Evolutionary conservation across 805 yeast genomes (phyloP).

Genomic region (Metschnikowia colocasiae): DNA sequence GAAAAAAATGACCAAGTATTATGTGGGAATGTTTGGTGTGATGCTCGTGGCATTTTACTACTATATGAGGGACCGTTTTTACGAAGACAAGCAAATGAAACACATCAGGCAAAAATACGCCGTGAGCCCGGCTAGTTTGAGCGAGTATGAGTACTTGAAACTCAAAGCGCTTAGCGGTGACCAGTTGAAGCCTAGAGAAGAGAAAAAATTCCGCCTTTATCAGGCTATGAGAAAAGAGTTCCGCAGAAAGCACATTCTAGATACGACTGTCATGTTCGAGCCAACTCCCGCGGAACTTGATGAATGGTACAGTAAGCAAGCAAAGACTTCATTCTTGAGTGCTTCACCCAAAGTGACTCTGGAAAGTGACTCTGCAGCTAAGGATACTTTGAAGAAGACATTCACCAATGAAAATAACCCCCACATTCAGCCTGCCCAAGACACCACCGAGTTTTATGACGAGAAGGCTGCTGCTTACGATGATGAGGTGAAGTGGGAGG

Average conservation of each 20-base stretch:
- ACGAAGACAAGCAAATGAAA: constrained; percentile 59
- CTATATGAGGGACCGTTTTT: constrained; percentile 63
- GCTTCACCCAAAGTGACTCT: constrained; percentile 24
- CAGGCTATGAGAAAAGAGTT: constrained; percentile 49
- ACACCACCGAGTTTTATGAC: constrained; percentile 79
- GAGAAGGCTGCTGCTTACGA: constrained; percentile 78
- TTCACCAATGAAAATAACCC: constrained; percentile 39
- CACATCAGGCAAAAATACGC: constrained; percentile 36
- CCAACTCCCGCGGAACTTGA: constrained; percentile 42
- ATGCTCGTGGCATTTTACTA: constrained; percentile 57
- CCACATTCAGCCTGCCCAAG: constrained; percentile 62
- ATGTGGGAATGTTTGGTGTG: constrained; percentile 55
- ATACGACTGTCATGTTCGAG: constrained; percentile 32
- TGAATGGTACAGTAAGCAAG: constrained; percentile 38
- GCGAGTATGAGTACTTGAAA: constrained; percentile 63
- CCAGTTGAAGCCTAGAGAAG: constrained; percentile 60
- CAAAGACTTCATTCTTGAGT: constrained; percentile 21
- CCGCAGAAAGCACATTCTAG: constrained; percentile 35
- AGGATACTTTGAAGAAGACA: constrained; percentile 1
- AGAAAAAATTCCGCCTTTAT: constrained; percentile 56
- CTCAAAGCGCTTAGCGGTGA: constrained; percentile 57
- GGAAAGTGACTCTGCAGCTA: constrained; percentile 12
- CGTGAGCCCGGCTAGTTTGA: constrained; percentile 34
- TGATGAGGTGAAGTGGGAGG: constrained; percentile 72
- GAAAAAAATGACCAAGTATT: constrained; percentile 55